Conservation (phyloP, 495 filamentous ascomycete species). For the Penicillium desertorum region DNA sequence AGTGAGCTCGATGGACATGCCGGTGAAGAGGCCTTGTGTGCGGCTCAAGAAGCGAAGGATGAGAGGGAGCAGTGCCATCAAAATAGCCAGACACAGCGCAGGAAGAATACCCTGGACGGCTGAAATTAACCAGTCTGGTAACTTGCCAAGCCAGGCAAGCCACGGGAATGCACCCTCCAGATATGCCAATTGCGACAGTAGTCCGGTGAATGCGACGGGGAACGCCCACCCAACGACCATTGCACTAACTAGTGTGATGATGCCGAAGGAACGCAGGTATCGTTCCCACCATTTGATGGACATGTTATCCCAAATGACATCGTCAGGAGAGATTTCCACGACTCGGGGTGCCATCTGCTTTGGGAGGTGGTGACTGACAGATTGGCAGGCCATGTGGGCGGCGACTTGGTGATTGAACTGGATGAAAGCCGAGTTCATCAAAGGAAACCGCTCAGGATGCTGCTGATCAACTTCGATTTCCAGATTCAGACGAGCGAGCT, state of each 20-base stretch:
- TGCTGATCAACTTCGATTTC: constrained; percentile 93
- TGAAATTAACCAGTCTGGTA: constrained; percentile 64
- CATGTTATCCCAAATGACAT: constrained; percentile 98
- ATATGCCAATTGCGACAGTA: constrained; percentile 71
- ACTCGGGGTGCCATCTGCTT: constrained; percentile 92
- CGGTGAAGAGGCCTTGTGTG: constrained; percentile 79
- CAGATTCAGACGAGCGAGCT: constrained; percentile 83
- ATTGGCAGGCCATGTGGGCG: constrained; percentile 96
- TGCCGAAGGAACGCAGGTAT: constrained; percentile 69
- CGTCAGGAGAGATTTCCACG: constrained; percentile 88
- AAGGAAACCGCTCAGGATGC: constrained; percentile 79
- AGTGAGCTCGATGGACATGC: constrained; percentile 72
- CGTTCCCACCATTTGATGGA: constrained; percentile 93
- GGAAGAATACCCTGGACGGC: constrained; percentile 86
- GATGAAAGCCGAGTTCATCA: constrained; percentile 98
- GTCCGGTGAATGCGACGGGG: constrained; percentile 84
- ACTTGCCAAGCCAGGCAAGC: constrained; percentile 66
- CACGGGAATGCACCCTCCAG: constrained; percentile 63
- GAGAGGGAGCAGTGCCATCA: constrained; percentile 79
- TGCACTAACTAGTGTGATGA: constrained; percentile 63
- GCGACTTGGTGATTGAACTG: constrained; percentile 98
- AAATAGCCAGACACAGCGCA: constrained; percentile 69
- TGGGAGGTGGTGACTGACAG: constrained; percentile 86
- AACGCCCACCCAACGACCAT: constrained; percentile 91
- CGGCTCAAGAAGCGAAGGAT: constrained; percentile 71